Base-by-base conservation (phyloP, 176 grass and related monocot species). In the Carex scoparia region DNA sequence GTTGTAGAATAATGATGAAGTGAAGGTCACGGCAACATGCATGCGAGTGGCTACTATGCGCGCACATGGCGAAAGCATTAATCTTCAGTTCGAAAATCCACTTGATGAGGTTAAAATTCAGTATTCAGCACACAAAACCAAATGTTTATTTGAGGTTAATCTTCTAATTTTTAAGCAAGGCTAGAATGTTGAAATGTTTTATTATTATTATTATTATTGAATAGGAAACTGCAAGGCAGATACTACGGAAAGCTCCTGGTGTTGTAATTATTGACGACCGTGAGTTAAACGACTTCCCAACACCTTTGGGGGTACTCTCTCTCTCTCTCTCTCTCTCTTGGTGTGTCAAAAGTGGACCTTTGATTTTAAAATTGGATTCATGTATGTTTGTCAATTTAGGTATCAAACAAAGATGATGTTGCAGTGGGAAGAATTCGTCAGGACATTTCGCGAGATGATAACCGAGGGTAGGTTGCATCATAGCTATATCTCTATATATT, bases 41-140 rank as follows among this genome's bases (percentile, higher is more conserved):
- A 92, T 99, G 87, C 88, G 96, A 75, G 96, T 99, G 79, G 91
- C 96, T 84, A 89, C 93, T 37, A 92, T 99, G 96, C 89, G 93
- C 23, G 96, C 96, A 0, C 96, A 99, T 86, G 91, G 88, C 33
- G 96, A 95, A 89, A 94, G 91, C 79, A 86, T 99, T 62, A 99
- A 99, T 81, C 93, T 99, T 30, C 93, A 94, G 80, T 94, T 99
- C 90, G 91, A 94, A 74, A 95, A 95, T 46, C 88, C 96, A 89
- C 84, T 99, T 72, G 91, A 95, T 80, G 96, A 95, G 96, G 96
- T 95, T 61, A 93, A 91, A 81, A 35, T 62, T 33, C 54, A 61
- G 60, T 44, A 56, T 13, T 71, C 61, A 59, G 16, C 27, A 16
- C 71, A 75, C 48, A 76, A 79, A 27, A 56, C 70, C 44, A 62